Evolutionary conservation across 2,329 filamentous ascomycete genomes (phyloP).

Genomic region (Pestalotiopsis sp.): DNA sequence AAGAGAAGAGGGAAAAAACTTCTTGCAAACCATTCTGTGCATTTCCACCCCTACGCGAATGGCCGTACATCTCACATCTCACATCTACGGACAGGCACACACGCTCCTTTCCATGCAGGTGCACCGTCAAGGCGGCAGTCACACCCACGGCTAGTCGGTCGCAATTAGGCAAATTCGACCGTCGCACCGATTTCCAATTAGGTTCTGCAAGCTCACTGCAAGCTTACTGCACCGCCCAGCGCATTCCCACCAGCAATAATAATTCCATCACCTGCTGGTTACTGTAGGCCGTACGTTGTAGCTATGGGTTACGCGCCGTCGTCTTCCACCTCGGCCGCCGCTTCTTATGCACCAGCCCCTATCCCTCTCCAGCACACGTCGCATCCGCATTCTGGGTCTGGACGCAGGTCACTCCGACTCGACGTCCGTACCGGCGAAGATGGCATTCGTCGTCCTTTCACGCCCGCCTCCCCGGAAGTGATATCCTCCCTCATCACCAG

Average conservation of each 20-base stretch:
- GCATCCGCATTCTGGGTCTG: slow-evolving; percentile 28
- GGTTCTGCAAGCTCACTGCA: background rate
- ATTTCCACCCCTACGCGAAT: background rate
- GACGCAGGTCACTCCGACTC: slow-evolving; percentile 33
- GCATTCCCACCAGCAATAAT: background rate
- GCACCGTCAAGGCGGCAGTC: slow-evolving; percentile 3
- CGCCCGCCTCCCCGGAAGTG: slow-evolving; percentile 66
- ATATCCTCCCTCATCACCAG: slow-evolving; percentile 72
- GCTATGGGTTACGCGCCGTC: slow-evolving; percentile 23
- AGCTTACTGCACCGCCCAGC: background rate
- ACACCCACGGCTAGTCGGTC: slow-evolving; percentile 6
- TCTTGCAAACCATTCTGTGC: background rate
- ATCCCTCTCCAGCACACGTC: slow-evolving; percentile 25
- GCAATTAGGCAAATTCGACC: slow-evolving; percentile 11
- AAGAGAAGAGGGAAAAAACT: background rate
- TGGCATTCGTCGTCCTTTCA: slow-evolving; percentile 27
- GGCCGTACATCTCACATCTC: background rate
- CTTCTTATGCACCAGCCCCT: slow-evolving; percentile 18
- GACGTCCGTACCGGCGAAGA: slow-evolving; percentile 24
- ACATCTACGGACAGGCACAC: background rate
- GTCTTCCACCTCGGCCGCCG: background rate
- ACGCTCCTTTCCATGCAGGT: slow-evolving; percentile 5
- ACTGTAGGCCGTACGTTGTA: background rate
- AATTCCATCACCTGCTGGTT: background rate
- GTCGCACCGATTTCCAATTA: background rate